phyloP scores from a whole-genome alignment of 2,329 filamentous ascomycete species.

The Lizonia empirigonia region DNA sequence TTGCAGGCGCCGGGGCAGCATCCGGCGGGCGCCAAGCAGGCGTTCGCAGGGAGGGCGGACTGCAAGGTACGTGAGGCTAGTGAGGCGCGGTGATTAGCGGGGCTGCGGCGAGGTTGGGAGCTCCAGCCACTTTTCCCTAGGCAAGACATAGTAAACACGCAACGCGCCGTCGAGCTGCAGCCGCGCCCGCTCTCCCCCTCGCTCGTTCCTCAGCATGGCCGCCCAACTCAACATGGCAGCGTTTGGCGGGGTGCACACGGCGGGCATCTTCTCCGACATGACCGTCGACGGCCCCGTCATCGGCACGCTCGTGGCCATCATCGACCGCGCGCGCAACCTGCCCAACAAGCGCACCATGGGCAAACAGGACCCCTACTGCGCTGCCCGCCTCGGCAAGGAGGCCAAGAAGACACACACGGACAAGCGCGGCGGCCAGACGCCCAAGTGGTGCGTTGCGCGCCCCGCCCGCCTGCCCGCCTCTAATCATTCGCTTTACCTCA shows the following conservation, averaged over 20 bases:
- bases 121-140: slow-evolving; percentile 7
- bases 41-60: no score
- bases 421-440: slow-evolving; percentile 91
- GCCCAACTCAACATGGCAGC: slow-evolving; percentile 39
- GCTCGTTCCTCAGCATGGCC: slow-evolving; percentile 38
- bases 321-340: slow-evolving; percentile 95
- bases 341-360: slow-evolving; percentile 97
- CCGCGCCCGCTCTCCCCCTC: not conserved
- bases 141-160: slow-evolving; percentile 13
- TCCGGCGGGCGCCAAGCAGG: no score
- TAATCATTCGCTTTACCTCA: no score
- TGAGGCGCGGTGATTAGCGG: slow-evolving; percentile 3
- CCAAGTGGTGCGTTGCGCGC: slow-evolving; percentile 85
- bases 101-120: slow-evolving; percentile 15
- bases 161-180: not conserved
- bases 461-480: no score
- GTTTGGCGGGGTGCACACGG: slow-evolving; percentile 72
- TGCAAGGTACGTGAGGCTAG: slow-evolving; percentile 11
- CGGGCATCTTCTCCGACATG: slow-evolving; percentile 94
- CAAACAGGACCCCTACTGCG: slow-evolving; percentile 98
- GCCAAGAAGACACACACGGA: slow-evolving; percentile 97
- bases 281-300: slow-evolving; percentile 90
- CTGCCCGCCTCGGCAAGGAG: slow-evolving; percentile 90
- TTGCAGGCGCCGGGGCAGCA: no score
- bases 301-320: slow-evolving; percentile 87